These are phyloP conservation scores for Blepharisma stoltei DNA, from an alignment of 73 alveolate genomes.

Conservation along the genomic window DNA sequence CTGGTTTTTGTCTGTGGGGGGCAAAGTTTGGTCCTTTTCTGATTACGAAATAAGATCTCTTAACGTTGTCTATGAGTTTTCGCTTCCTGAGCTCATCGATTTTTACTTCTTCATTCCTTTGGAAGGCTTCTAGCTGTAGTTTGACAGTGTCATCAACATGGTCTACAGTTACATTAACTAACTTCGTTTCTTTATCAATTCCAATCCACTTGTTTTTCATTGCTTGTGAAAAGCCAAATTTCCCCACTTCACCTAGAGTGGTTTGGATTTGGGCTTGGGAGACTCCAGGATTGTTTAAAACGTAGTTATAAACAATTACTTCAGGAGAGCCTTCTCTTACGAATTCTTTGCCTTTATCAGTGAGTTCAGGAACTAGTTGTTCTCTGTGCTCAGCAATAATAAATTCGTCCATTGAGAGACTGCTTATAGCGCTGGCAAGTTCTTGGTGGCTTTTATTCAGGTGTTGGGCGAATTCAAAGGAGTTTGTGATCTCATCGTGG, in stretches of 20 bases:
- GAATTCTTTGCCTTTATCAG: conserved; percentile 67
- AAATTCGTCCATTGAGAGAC: conserved; percentile 65
- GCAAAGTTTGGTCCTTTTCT: conserved; percentile 80
- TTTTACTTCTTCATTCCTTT: conserved; percentile 59
- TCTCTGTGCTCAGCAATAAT: conserved; percentile 62
- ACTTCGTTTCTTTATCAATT: conserved; percentile 61
- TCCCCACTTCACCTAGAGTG: conserved; percentile 59
- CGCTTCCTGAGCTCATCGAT: conserved; percentile 80
- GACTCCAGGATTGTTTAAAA: conserved; percentile 48
- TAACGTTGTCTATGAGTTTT: conserved; percentile 66
- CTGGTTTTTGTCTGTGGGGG: conserved; percentile 67
- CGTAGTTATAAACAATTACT: conserved; percentile 58
- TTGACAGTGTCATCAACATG: conserved; percentile 47
- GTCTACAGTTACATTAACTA: conserved; percentile 32
- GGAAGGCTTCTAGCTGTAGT: conserved; percentile 43
- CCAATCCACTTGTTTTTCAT: conserved; percentile 88
- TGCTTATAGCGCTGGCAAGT: conserved; percentile 39
- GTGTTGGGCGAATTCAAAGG: background rate
- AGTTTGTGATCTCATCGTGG: background rate
- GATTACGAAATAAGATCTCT: conserved; percentile 53
- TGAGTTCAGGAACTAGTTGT: conserved; percentile 38
- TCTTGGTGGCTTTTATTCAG: background rate
- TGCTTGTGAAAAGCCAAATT: conserved; percentile 85
- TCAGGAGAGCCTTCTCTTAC: conserved; percentile 84
- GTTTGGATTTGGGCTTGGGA: conserved; percentile 55